A percentile compares a stretch with the other conserved stretches of the same genome.
phyloP scores from a whole-genome alignment of 306 rosid species.

The Abrus precatorius region DNA sequence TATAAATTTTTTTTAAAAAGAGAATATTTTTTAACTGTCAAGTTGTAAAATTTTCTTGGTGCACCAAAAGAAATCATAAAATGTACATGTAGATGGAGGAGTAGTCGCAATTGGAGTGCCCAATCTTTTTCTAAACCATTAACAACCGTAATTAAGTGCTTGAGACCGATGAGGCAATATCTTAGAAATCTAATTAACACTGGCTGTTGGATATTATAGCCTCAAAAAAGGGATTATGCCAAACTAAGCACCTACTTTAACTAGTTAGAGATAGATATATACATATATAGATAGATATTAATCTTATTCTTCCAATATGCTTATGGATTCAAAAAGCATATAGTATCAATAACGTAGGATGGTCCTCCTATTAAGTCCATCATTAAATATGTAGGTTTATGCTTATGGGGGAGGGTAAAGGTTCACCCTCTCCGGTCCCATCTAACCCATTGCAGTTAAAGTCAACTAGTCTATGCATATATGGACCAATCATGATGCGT shows the following conservation, averaged over 20 bases:
- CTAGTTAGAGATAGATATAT: neutral
- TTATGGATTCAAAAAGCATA: constrained; percentile 20
- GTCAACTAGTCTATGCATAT: constrained; percentile 50
- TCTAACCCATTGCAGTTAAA: constrained; percentile 41
- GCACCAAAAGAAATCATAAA: neutral
- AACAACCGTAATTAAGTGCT: constrained; percentile 32
- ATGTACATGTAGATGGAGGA: neutral
- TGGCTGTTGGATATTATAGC: constrained; percentile 1
- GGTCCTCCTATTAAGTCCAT: constrained; percentile 47
- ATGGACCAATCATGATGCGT: constrained; percentile 42
- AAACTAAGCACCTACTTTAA: constrained; percentile 34
- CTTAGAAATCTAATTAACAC: constrained; percentile 43
- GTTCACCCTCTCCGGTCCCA: constrained; percentile 34
- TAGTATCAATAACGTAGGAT: constrained; percentile 42
- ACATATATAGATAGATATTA: neutral
- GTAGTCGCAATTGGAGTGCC: neutral
- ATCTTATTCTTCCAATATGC: constrained; percentile 20
- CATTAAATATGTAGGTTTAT: constrained; percentile 40
- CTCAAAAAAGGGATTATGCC: constrained; percentile 26
- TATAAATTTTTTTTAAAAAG: no score
- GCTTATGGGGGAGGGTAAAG: constrained; percentile 39
- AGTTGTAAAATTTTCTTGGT: neutral
- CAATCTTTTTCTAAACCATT: constrained; percentile 15
- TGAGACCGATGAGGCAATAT: constrained; percentile 40
- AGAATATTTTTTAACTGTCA: no score